Evolutionary conservation across 2,329 filamentous ascomycete genomes (phyloP).

Genomic region (Phialemoniopsis sp.): DNA sequence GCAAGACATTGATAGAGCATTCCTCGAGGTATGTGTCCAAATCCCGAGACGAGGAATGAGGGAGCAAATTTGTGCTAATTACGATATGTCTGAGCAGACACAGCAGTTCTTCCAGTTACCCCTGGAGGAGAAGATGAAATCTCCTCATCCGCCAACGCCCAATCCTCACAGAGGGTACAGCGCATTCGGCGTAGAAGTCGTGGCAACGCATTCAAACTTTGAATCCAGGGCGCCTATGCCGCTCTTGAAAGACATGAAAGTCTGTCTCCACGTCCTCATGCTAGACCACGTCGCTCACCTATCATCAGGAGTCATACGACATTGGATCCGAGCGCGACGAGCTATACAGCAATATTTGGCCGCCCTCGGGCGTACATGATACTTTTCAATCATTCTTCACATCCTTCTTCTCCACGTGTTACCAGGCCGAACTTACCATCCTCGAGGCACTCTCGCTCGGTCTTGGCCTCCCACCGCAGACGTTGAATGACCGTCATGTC

Average conservation of each 20-base stretch:
- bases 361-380: neutral
- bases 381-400: neutral
- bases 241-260: too few relatives aligned
- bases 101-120: neutral
- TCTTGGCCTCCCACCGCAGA: neutral
- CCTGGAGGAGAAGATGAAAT: neutral
- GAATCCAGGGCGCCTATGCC: too few relatives aligned
- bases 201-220: neutral
- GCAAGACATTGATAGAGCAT: neutral
- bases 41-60: too few relatives aligned
- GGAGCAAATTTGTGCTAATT: too few relatives aligned
- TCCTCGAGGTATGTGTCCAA: neutral
- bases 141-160: neutral
- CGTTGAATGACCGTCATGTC: neutral
- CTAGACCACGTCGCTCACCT: too few relatives aligned
- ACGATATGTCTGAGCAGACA: too few relatives aligned
- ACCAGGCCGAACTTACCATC: neutral
- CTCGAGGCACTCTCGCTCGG: neutral
- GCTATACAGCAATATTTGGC: slow-evolving; percentile 2
- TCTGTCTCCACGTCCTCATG: too few relatives aligned
- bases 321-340: slow-evolving; percentile 1
- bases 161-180: slow-evolving; percentile 1
- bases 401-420: slow-evolving; percentile 1
- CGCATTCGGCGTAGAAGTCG: neutral
- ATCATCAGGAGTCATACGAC: neutral